These are phyloP conservation scores for Primulina eburnea DNA, from an alignment of 257 asterid species.

Conservation along the genomic window DNA sequence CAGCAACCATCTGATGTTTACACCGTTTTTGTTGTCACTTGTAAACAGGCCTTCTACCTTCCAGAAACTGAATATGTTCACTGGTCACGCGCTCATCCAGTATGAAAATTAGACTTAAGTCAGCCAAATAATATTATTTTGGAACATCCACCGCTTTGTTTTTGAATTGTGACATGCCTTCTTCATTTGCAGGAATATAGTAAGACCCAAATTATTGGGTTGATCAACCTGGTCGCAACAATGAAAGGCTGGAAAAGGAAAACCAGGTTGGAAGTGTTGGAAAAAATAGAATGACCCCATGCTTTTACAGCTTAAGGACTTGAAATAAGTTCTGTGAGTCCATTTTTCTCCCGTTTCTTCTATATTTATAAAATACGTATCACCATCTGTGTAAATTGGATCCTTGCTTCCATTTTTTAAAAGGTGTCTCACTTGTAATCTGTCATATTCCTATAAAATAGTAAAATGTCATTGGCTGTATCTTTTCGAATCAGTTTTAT, in stretches of 20 bases:
- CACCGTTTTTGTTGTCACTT: conserved; percentile 11
- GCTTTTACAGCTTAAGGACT: background rate
- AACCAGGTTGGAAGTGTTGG: conserved; percentile 84
- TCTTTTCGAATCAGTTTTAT: background rate
- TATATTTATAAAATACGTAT: conserved; percentile 1
- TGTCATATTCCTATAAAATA: conserved; percentile 15
- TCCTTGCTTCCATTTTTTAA: conserved; percentile 22
- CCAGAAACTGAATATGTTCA: conserved; percentile 98
- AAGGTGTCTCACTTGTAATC: conserved; percentile 30
- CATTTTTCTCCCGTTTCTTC: conserved; percentile 10
- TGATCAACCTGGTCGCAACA: conserved; percentile 82
- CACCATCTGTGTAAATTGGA: conserved; percentile 32
- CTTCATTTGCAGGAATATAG: conserved; percentile 66
- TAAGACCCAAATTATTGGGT: conserved; percentile 74
- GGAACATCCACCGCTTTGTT: background rate
- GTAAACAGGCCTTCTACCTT: conserved; percentile 86
- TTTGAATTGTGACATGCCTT: conserved; percentile 4
- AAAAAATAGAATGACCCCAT: conserved; percentile 61
- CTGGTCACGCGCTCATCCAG: conserved; percentile 97
- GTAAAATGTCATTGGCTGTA: background rate
- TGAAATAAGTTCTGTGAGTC: conserved; percentile 27
- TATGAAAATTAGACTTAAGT: conserved; percentile 28
- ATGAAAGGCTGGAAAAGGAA: conserved; percentile 97
- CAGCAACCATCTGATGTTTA: background rate
- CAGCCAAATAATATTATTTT: background rate